Evolutionary conservation across 805 yeast genomes (phyloP).

Genomic region (Wickerhamiella siamensis): DNA sequence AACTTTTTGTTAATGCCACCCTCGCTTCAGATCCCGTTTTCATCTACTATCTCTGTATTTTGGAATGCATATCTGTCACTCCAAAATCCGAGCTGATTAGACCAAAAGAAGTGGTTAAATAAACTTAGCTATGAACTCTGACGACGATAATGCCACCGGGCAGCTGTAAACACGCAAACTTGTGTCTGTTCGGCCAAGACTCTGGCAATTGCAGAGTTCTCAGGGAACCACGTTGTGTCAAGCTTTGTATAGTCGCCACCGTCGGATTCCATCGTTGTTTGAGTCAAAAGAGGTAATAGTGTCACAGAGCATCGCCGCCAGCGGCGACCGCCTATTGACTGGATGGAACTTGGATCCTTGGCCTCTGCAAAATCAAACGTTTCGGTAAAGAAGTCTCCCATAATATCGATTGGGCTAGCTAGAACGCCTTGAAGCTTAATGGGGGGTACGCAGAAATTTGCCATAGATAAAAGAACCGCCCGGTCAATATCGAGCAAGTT

Average conservation of each 20-base stretch:
- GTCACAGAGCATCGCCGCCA: constrained; percentile 28
- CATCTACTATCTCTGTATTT: constrained; percentile 70
- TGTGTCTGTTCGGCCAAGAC: constrained; percentile 17
- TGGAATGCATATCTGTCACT: constrained; percentile 91
- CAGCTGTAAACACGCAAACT: constrained; percentile 21
- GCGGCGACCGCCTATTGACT: constrained; percentile 18
- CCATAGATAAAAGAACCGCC: constrained; percentile 7
- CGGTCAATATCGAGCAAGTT: constrained; percentile 9
- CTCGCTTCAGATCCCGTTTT: constrained; percentile 80
- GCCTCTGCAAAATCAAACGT: constrained; percentile 13
- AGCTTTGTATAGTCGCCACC: constrained; percentile 11
- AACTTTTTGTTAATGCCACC: constrained; percentile 70
- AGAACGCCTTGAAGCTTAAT: neutral
- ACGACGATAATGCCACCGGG: constrained; percentile 10
- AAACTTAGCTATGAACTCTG: neutral
- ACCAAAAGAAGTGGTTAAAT: too few species aligned
- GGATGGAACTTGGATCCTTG: constrained; percentile 9
- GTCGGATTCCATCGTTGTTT: constrained; percentile 18
- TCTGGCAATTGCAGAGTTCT: constrained; percentile 4
- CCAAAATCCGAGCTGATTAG: constrained; percentile 38
- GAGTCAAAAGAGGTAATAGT: constrained; percentile 22
- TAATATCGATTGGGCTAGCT: constrained; percentile 3
- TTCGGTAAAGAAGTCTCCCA: constrained; percentile 14
- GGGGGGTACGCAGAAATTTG: neutral
- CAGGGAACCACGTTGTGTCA: constrained; percentile 3